Conservation (phyloP, 2,329 filamentous ascomycete genomes). For the Oidium heveae region DNA sequence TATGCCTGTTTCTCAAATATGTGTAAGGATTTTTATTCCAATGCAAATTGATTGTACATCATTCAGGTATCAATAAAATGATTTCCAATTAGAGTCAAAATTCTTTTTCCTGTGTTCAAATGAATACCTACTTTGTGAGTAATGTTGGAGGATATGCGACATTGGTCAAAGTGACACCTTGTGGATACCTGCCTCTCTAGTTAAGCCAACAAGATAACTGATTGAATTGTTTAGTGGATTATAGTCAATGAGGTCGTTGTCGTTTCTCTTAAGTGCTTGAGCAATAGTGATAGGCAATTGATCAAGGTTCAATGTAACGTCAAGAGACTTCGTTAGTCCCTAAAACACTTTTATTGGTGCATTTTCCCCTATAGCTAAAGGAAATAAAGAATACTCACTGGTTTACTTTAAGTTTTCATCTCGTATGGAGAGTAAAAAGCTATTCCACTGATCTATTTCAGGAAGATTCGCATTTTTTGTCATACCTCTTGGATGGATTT, state of each 20-base stretch:
- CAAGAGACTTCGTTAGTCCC: background rate
- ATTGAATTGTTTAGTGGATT: background rate
- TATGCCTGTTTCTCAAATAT: background rate
- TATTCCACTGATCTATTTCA: background rate
- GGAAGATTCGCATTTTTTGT: background rate
- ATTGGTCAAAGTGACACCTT: background rate
- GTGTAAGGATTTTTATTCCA: background rate
- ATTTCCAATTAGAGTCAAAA: background rate
- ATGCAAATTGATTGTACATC: background rate
- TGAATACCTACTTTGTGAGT: background rate
- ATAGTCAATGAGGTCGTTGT: background rate
- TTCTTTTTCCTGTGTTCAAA: background rate
- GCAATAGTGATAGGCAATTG: background rate
- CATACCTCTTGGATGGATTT: background rate
- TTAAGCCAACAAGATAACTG: background rate
- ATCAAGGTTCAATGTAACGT: background rate
- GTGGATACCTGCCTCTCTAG: background rate
- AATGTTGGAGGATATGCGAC: background rate
- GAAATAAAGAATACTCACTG: background rate
- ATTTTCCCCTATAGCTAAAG: background rate
- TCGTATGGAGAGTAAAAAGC: background rate
- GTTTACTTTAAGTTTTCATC: background rate
- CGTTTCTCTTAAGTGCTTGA: background rate
- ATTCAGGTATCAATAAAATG: background rate
- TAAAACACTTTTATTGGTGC: background rate